Percentiles rank a stretch among this genome's conserved stretches.
phyloP scores from a whole-genome alignment of 2,329 filamentous ascomycete species.

The Trichoderma sp. region DNA sequence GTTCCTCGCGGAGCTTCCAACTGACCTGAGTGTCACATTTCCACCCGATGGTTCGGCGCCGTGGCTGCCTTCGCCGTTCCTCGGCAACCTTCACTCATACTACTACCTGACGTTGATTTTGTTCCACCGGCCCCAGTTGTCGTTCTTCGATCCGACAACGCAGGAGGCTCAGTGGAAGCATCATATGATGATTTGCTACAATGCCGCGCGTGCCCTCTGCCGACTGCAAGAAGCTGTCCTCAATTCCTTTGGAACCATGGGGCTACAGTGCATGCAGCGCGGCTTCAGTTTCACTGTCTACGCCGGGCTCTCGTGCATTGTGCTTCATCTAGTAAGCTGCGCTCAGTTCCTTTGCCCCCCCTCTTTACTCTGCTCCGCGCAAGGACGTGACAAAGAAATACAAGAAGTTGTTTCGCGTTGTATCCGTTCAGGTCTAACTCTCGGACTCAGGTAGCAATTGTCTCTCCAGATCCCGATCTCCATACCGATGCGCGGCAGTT shows the following conservation, averaged over 20 bases:
- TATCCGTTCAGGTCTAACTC: neutral
- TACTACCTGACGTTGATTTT: conserved; percentile 85
- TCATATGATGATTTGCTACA: conserved; percentile 84
- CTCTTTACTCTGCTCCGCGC: neutral
- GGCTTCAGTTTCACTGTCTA: conserved; percentile 98
- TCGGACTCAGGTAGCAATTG: conserved; percentile 75
- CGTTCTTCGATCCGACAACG: conserved; percentile 71
- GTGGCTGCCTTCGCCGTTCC: conserved; percentile 82
- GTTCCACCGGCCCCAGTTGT: conserved; percentile 83
- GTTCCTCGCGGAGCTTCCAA: conserved; percentile 76
- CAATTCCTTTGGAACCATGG: conserved; percentile 73
- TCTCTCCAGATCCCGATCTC: conserved; percentile 87
- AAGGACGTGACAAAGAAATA: neutral
- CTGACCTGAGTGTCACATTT: conserved; percentile 76
- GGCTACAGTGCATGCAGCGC: conserved; percentile 87
- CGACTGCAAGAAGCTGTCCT: conserved; percentile 83
- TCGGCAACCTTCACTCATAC: conserved; percentile 88
- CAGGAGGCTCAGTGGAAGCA: conserved; percentile 79
- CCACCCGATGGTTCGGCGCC: conserved; percentile 77
- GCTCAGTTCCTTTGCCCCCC: conserved; percentile 3
- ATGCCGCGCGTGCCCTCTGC: conserved; percentile 81
- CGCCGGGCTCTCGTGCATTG: conserved; percentile 83
- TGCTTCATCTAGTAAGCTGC: conserved; percentile 81
- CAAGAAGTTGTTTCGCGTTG: neutral
- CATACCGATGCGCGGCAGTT: conserved; percentile 83